Evolutionary conservation across 2,329 filamentous ascomycete genomes (phyloP).

Genomic region (Lachnellula willkommii): DNA sequence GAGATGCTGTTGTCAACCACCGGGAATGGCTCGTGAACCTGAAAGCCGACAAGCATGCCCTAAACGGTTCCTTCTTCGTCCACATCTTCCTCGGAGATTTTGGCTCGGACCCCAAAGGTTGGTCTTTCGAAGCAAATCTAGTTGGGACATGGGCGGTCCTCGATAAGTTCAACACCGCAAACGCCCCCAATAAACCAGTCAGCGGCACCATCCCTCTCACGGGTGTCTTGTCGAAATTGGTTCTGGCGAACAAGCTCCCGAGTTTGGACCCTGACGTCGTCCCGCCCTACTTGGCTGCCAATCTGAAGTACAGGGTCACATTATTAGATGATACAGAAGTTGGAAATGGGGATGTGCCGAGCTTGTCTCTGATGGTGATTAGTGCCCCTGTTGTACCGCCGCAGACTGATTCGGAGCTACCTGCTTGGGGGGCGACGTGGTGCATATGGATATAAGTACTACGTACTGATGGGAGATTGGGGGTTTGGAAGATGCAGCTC

Average conservation of each 20-base stretch:
- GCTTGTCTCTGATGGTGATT: constrained; percentile 23
- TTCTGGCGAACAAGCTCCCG: constrained; percentile 27
- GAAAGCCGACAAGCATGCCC: constrained; percentile 52
- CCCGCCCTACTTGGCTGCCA: constrained; percentile 21
- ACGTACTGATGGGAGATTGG: too few relatives aligned
- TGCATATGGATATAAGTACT: constrained; percentile 8
- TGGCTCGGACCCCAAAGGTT: constrained; percentile 17
- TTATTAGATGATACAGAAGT: constrained; percentile 19
- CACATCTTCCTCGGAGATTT: constrained; percentile 60
- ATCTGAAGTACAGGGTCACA: constrained; percentile 26
- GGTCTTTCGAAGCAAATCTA: constrained; percentile 27
- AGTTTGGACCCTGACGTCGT: constrained; percentile 24
- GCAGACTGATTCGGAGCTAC: constrained; percentile 8
- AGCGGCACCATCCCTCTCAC: constrained; percentile 43
- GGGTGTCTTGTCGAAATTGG: constrained; percentile 34
- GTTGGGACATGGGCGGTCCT: constrained; percentile 34
- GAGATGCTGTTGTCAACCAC: constrained; percentile 34
- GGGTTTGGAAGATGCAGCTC: too few relatives aligned
- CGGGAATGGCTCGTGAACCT: constrained; percentile 67
- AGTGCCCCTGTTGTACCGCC: constrained; percentile 19
- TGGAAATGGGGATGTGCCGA: constrained; percentile 16
- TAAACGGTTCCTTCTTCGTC: constrained; percentile 58
- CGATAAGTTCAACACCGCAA: constrained; percentile 19
- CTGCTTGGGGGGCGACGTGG: constrained; percentile 15
- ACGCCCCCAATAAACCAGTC: constrained; percentile 24